Evolutionary conservation across 805 yeast genomes (phyloP), one percentile per base, ranked within the genome.

Genomic region (Zygoascus biomembranicola): DNA sequence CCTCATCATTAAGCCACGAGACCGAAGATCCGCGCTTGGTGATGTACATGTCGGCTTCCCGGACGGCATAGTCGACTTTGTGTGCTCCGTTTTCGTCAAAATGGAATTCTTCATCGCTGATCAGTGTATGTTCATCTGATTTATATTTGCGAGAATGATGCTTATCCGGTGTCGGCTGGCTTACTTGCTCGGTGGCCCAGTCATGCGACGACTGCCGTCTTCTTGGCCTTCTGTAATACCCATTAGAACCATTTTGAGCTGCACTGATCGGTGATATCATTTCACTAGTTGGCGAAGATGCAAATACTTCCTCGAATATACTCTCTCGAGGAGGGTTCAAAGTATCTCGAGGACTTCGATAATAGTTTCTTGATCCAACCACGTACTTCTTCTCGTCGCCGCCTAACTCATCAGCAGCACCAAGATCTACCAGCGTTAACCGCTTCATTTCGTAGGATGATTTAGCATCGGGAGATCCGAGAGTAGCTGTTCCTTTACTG

Each of bases 41-140:
- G 53, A 58, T 58, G 54, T 79, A 79, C 32, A 73, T 59, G 62
- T 82, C 87, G 1, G 80, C 82, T 61, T 82, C 87, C 55, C 87
- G 69, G 1, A 77, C 76, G 0, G 83, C 76, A 64, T 81, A 81
- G 62, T 82, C 83, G 10, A 67, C 74, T 18, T 59, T 53, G 35
- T 57, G 61, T 47, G 52, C 61, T 23, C 52, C 31, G n/a, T 48
- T 26, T 8, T 26, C 35, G 14, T 41, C 52, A 8, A 23, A 14
- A n/a, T 35, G 26, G 19, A 51, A 19, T 14, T 31, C 50, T 8
- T 50, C 45, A 26, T 32, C 41, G 20, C 44, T 19, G 26, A 42
- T 42, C 14, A 42, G 44, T 6, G 44, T 42, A 42, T 42, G 20
- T 11, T 42, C 44, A 42, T 42, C 44, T 42, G 44, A 42, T 20